Conservation (phyloP, 1,284 basidiomycete species). For the Psilocybe mexicana region DNA sequence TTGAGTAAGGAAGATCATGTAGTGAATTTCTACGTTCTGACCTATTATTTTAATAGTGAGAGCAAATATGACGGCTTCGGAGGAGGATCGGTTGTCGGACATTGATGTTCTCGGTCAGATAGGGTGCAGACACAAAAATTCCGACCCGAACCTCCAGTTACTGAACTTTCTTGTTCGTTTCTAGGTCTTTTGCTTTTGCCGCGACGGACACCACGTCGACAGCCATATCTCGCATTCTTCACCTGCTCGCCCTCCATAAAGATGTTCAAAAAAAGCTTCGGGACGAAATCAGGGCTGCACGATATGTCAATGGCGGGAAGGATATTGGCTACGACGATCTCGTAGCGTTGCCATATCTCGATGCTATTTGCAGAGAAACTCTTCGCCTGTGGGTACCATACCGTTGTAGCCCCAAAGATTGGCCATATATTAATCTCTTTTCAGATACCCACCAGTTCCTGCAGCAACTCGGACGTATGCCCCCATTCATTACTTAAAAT, state of each 20-base stretch:
- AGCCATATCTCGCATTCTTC: not conserved
- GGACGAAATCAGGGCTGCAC: not conserved
- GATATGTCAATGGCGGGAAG: not conserved
- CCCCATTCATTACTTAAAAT: not conserved
- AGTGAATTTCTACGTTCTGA: not conserved
- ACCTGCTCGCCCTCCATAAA: not conserved
- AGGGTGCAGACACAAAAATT: not conserved
- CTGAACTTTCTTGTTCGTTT: not conserved
- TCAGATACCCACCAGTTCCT: not conserved
- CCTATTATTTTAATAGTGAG: not conserved
- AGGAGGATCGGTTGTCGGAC: not conserved
- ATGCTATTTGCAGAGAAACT: constrained; percentile 1
- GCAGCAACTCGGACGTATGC: not conserved
- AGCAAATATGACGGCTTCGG: not conserved
- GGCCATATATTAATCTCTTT: not conserved
- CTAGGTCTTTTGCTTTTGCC: not conserved
- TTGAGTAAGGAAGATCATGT: not conserved
- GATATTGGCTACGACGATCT: not conserved
- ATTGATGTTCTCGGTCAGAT: not conserved
- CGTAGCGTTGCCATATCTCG: not conserved
- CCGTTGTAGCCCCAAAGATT: no score
- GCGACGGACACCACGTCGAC: not conserved
- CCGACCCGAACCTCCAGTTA: not conserved
- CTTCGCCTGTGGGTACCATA: not conserved
- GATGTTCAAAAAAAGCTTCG: not conserved